These are phyloP conservation scores for Botrytis elliptica DNA, from an alignment of 2,329 filamentous ascomycete species.

Conservation along the genomic window DNA sequence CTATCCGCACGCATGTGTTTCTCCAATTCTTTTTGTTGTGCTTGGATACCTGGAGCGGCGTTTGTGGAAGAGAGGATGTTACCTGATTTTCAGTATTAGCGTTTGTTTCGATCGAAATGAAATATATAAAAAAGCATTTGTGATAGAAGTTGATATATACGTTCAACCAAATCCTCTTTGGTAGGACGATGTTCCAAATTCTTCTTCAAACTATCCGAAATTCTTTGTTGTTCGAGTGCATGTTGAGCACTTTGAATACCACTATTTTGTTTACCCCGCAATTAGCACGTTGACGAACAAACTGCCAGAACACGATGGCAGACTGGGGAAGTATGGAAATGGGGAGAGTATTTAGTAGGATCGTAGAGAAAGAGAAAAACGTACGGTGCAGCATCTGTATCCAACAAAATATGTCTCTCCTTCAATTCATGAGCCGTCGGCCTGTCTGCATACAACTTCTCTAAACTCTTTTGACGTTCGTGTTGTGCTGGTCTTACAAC, in stretches of 20 bases:
- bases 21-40: constrained; percentile 79
- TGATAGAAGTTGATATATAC: constrained; percentile 48
- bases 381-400: constrained; percentile 66
- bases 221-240: constrained; percentile 64
- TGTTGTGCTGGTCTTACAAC: constrained; percentile 51
- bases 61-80: constrained; percentile 82
- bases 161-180: constrained; percentile 74
- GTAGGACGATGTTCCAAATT: constrained; percentile 62
- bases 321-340: not conserved
- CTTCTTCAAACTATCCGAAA: constrained; percentile 63
- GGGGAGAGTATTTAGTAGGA: not conserved
- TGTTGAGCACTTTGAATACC: constrained; percentile 60
- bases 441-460: constrained; percentile 69
- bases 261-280: constrained; percentile 41
- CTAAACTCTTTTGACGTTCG: constrained; percentile 65
- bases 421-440: constrained; percentile 65
- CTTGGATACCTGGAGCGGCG: constrained; percentile 76
- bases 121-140: not conserved
- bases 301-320: not conserved
- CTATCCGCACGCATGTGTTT: constrained; percentile 85
- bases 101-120: not conserved
- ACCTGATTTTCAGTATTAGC: constrained; percentile 48
- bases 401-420: constrained; percentile 65
- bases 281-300: constrained; percentile 23
- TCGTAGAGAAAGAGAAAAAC: constrained; percentile 31